Evolutionary conservation across 352 stramenopile species (phyloP).

Genomic region (Elongisporangium prolatum): DNA sequence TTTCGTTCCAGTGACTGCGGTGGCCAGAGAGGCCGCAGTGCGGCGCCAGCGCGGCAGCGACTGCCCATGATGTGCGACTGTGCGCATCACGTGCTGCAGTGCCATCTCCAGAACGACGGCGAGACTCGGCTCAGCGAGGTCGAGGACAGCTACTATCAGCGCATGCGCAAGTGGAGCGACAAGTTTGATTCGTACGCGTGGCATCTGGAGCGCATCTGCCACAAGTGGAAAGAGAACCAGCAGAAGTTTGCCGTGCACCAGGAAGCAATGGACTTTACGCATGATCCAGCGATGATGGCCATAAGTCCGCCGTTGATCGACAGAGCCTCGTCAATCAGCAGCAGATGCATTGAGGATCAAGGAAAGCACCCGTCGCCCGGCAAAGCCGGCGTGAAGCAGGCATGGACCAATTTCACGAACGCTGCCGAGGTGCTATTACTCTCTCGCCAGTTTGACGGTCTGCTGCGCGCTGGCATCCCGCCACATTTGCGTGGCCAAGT

Average conservation of each 20-base stretch:
- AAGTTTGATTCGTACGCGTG: slow-evolving; percentile 54
- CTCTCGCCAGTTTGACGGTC: slow-evolving; percentile 55
- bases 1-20: slow-evolving; percentile 22
- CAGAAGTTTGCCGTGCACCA: slow-evolving; percentile 28
- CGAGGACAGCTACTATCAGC: slow-evolving; percentile 23
- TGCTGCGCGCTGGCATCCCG: slow-evolving; percentile 62
- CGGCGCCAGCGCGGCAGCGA: slow-evolving; percentile 6
- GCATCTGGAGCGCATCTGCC: slow-evolving; percentile 43
- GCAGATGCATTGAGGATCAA: slow-evolving; percentile 3
- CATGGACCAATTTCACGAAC: slow-evolving; percentile 40
- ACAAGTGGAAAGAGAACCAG: slow-evolving; percentile 74
- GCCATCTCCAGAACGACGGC: slow-evolving; percentile 14
- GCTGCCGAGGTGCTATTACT: slow-evolving; percentile 48
- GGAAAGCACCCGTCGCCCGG: slow-evolving; percentile 17
- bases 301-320: background rate
- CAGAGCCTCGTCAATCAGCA: slow-evolving; percentile 1
- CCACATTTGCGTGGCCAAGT: slow-evolving; percentile 61
- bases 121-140: slow-evolving; percentile 2
- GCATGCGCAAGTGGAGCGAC: slow-evolving; percentile 49
- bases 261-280: background rate
- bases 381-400: slow-evolving; percentile 33
- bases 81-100: slow-evolving; percentile 41
- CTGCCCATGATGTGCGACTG: slow-evolving; percentile 32
- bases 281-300: slow-evolving; percentile 1
- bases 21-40: slow-evolving; percentile 4